phyloP scores from a whole-genome alignment of 2,329 filamentous ascomycete species.

The Diplodia intermedia region DNA sequence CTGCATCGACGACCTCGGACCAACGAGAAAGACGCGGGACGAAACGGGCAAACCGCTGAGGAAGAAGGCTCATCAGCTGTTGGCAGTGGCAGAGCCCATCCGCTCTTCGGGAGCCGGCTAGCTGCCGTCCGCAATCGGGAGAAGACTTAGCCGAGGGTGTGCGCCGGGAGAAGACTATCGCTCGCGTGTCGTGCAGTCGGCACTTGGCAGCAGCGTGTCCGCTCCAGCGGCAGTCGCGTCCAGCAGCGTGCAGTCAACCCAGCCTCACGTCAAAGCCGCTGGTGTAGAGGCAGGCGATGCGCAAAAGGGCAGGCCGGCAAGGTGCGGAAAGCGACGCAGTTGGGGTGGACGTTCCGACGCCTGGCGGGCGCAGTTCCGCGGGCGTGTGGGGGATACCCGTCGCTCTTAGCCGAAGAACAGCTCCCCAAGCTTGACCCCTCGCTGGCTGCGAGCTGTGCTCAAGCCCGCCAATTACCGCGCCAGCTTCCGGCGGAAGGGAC shows the following conservation, averaged over 20 bases:
- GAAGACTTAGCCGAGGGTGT: conserved; percentile 26
- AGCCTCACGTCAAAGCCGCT: too few relatives aligned
- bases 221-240: not conserved
- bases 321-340: conserved; percentile 3
- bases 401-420: conserved; percentile 25
- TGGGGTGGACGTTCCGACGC: conserved; percentile 24
- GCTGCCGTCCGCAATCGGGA: conserved; percentile 17
- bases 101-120: conserved; percentile 4
- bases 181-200: not conserved
- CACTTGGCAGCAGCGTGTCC: not conserved
- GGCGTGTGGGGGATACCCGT: conserved; percentile 23
- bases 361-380: conserved; percentile 27
- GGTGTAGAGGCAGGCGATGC: not conserved
- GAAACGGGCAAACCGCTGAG: not conserved
- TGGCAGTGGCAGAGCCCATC: not conserved
- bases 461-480: conserved; percentile 28
- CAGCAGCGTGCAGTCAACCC: not conserved
- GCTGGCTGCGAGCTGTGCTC: conserved; percentile 1
- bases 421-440: conserved; percentile 3
- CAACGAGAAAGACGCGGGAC: conserved; percentile 20
- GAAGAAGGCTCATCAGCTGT: conserved; percentile 23
- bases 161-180: conserved; percentile 24
- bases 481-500: conserved; percentile 13
- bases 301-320: not conserved
- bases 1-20: conserved; percentile 7